A percentile compares a stretch with the other conserved stretches of the same genome.
Conservation (phyloP, 495 filamentous ascomycete genomes). For the Penicillium psychrofluorescens region DNA sequence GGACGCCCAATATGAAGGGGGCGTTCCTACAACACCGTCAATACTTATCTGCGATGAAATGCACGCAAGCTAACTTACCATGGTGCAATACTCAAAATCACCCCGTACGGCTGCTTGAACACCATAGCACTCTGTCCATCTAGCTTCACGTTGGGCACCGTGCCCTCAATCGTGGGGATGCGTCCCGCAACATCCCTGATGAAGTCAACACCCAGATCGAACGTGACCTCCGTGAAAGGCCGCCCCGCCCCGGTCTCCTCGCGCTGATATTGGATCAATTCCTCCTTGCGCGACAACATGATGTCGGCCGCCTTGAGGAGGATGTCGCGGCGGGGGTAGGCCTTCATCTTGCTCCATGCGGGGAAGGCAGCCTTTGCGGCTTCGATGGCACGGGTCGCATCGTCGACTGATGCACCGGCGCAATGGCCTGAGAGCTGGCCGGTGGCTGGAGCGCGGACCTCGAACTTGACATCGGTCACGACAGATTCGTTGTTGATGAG, state of each 20-base stretch:
- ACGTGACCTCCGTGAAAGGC: conserved; percentile 54
- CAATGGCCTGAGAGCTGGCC: conserved; percentile 53
- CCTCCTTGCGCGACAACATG: conserved; percentile 53
- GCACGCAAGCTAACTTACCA: conserved; percentile 46
- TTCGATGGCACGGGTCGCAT: conserved; percentile 50
- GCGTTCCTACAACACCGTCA: conserved; percentile 41
- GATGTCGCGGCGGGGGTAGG: conserved; percentile 59
- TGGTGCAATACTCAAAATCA: conserved; percentile 74
- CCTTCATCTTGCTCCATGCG: conserved; percentile 59
- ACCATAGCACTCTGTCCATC: conserved; percentile 60
- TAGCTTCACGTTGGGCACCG: conserved; percentile 47
- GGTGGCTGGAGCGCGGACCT: conserved; percentile 58
- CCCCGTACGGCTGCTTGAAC: conserved; percentile 75
- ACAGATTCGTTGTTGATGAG: conserved; percentile 66
- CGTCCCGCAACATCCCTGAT: conserved; percentile 66
- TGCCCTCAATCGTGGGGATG: conserved; percentile 51
- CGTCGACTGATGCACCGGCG: conserved; percentile 51
- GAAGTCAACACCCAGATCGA: conserved; percentile 50
- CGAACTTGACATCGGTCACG: conserved; percentile 53
- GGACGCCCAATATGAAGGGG: conserved; percentile 56
- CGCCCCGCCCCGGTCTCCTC: conserved; percentile 60
- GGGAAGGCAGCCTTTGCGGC: conserved; percentile 63
- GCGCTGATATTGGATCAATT: conserved; percentile 54
- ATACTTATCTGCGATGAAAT: too few species aligned
- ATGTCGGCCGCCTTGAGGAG: conserved; percentile 64